Evolutionary conservation across 352 stramenopile species (phyloP), one percentile per base, ranked within the genome.

Genomic region (Phytophthora citricola): DNA sequence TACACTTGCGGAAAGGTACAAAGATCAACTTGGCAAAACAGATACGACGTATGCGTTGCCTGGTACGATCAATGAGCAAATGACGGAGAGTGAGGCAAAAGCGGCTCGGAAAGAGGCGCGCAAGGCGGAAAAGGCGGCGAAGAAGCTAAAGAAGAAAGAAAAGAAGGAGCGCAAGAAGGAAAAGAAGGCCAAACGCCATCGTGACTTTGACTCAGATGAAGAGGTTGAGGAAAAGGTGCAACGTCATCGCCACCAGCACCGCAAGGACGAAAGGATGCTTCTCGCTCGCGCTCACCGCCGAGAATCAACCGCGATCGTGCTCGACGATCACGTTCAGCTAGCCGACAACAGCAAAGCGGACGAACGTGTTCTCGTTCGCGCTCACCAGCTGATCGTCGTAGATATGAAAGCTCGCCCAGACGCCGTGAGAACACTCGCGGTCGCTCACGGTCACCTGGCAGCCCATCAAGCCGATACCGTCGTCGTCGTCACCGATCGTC

Each of bases 1-100:
- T 47, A 96, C 83, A 3, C 53, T 95, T 31, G 87, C 77, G 4
- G 69, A 95, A 46, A 73, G 81, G 38, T 95, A 95, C 51, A 76
- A 91, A 49, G 85, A 88, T 1, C 73, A 76, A 27, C 45, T 94
- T 6, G 81, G 81, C 0, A 72, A 71, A 27, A 58, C 77, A 34
- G 82, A 93, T 60, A 75, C 75, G 24, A 92, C 87, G 41, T 88
- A 93, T 63, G 74, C 76, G 17, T 52, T 93, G 8, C 82, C 80
- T 32, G 85, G 87, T 4, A 83, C 73, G 12, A 62, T 76, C 1
- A 56, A 32, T 11, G 48, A 59, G 4, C 43, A 52, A 17, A 69
- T 55, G 63, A 81, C 46, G 12, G 75, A 83, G 36, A 71, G 65
- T 12, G 76, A 87, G 31, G 50, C 57, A 11, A 83, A 89, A 49